Evolutionary conservation across 805 yeast species (phyloP), one percentile per base, ranked within the genome.

Genomic region (Kregervanrija fluxuum): DNA sequence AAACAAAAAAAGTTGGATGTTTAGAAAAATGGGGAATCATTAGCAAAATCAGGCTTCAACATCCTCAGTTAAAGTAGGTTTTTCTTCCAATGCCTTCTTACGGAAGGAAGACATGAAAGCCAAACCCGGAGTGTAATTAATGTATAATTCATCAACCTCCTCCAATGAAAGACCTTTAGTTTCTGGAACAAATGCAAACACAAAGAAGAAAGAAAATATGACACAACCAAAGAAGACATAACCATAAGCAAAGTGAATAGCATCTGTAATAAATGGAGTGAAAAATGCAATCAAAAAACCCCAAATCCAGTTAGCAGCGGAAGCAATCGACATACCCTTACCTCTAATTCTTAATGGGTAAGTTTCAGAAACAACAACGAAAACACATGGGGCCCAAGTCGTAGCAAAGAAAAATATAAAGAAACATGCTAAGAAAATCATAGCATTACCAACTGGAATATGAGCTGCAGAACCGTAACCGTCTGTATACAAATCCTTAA

Each of bases 351-450:
- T 75, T 51, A 78, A 69, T 48, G 87, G 87, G 62, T 77, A 82
- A 37, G 80, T 66, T 62, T 82, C 90, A 38, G 85, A 75, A 17
- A 80, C 77, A 49, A 82, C 71, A 40, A 79, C 79, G 66, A 73
- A 82, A 33, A 79, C 77, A 49, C 79, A 77, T 46, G 88, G 86
- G 35, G 86, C 89, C 81, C 86, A 79, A n/a, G 88, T 78, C 22
- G 79, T 71, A 3, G 90, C 89, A 58, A 82, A 82, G 61, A 71
- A 78, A 64, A 78, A 68, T 46, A 82, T 77, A 66, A 72, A 82
- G 42, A 80, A 57, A 66, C 85, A 80, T 6, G 87, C 72, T 44
- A 82, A 69, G 54, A 73, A 73, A 56, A 82, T 79, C 85, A 82
- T 77, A 10, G 73, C 76, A 48, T 68, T 56, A 55, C 85, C 85